phyloP scores from a whole-genome alignment of 2,329 filamentous ascomycete species.

The Penicillium sp. region DNA sequence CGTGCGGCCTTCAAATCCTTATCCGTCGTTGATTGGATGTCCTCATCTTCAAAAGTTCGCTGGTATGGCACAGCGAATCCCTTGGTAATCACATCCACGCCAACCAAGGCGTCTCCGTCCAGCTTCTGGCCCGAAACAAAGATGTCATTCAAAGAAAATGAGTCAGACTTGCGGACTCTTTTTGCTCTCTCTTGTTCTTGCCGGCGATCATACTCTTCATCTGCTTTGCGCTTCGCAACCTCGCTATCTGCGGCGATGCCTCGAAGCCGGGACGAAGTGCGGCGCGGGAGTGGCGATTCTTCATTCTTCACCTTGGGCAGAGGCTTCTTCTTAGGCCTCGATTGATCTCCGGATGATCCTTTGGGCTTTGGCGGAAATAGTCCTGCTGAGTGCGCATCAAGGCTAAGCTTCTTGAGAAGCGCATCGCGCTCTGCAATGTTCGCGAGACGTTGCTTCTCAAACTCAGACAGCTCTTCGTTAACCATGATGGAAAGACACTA shows the following conservation, averaged over 20 bases:
- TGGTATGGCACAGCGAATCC: conserved; percentile 78
- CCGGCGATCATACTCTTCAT: conserved; percentile 64
- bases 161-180: conserved; percentile 66
- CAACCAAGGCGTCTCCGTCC: conserved; percentile 67
- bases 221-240: conserved; percentile 70
- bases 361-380: conserved; percentile 63
- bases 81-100: conserved; percentile 62
- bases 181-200: conserved; percentile 65
- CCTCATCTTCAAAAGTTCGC: conserved; percentile 83
- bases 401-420: conserved; percentile 76
- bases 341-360: conserved; percentile 49
- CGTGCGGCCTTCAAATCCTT: conserved; percentile 74
- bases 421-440: conserved; percentile 88
- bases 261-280: conserved; percentile 65
- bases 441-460: conserved; percentile 81
- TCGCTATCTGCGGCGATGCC: conserved; percentile 71
- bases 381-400: conserved; percentile 70
- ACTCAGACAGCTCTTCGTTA: conserved; percentile 72
- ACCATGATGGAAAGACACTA: conserved; percentile 23
- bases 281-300: conserved; percentile 58
- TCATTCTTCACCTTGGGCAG: conserved; percentile 67
- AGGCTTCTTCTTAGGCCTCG: conserved; percentile 54
- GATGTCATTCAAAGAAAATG: conserved; percentile 76
- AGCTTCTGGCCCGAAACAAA: conserved; percentile 79
- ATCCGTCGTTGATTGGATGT: conserved; percentile 79